These are phyloP conservation scores for Aspergillus oerlinghausenensis DNA, from an alignment of 2,329 filamentous ascomycete species.

Conservation along the genomic window DNA sequence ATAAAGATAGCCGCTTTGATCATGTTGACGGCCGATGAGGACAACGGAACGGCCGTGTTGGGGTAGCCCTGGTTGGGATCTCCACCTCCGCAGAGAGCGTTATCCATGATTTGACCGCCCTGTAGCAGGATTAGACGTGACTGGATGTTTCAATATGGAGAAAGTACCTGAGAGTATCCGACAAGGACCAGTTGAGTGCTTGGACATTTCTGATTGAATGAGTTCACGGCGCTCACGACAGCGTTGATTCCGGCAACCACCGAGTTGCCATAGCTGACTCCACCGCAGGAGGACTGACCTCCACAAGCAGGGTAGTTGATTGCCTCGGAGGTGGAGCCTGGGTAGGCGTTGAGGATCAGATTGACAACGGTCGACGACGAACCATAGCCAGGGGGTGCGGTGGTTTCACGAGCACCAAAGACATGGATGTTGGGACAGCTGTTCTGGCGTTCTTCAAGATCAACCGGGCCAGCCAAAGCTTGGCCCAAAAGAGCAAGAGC, in stretches of 20 bases:
- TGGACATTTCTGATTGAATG: constrained; percentile 55
- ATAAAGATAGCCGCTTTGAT: constrained; percentile 63
- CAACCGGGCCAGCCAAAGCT: constrained; percentile 4
- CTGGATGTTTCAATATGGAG: not conserved
- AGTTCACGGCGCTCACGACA: constrained; percentile 56
- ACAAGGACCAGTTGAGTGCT: constrained; percentile 56
- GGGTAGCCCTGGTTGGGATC: constrained; percentile 45
- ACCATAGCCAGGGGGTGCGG: constrained; percentile 48
- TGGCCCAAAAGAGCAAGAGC: not conserved
- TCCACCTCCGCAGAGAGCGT: constrained; percentile 56
- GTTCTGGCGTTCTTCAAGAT: constrained; percentile 14
- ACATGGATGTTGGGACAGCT: constrained; percentile 46
- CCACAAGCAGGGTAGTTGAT: constrained; percentile 61
- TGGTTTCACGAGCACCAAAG: constrained; percentile 51
- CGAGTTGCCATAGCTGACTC: constrained; percentile 57
- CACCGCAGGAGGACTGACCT: constrained; percentile 55
- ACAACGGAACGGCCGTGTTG: constrained; percentile 43
- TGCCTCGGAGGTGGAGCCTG: constrained; percentile 52
- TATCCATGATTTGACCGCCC: constrained; percentile 61
- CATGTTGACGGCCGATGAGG: constrained; percentile 47
- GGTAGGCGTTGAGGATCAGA: constrained; percentile 44
- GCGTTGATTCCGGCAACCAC: constrained; percentile 55
- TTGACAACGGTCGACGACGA: constrained; percentile 49
- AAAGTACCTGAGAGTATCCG: constrained; percentile 56
- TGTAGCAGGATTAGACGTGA: constrained; percentile 19